These are phyloP conservation scores for Hypoxylon sp. DNA, from an alignment of 2,329 filamentous ascomycete species.

Conservation along the genomic window DNA sequence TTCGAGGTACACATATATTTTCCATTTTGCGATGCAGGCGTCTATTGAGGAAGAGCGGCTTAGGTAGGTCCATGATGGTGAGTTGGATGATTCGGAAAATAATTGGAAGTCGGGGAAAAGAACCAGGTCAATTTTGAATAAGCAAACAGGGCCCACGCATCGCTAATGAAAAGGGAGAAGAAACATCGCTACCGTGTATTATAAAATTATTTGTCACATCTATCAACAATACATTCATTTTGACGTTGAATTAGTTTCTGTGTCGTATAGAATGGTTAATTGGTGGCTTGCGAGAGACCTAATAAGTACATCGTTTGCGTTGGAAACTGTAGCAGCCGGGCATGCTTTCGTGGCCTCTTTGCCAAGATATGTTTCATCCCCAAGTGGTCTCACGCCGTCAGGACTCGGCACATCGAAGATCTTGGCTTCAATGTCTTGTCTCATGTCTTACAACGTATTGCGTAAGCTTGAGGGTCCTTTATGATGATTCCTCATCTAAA, in stretches of 20 bases:
- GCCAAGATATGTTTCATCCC: constrained; percentile 43
- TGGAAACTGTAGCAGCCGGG: constrained; percentile 16
- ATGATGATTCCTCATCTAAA: neutral
- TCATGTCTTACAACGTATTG: constrained; percentile 33
- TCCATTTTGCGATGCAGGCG: neutral
- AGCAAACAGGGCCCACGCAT: neutral
- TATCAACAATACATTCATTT: neutral
- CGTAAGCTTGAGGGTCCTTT: constrained; percentile 21
- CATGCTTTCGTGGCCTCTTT: constrained; percentile 17
- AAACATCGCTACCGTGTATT: neutral
- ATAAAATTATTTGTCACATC: neutral
- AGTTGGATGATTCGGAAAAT: neutral
- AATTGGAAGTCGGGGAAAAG: neutral
- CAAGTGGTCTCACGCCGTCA: constrained; percentile 17
- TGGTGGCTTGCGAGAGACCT: neutral
- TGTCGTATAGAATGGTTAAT: neutral
- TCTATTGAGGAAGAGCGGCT: neutral
- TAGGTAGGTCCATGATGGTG: neutral
- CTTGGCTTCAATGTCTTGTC: constrained; percentile 38
- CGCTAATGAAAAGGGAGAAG: neutral
- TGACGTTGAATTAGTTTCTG: neutral
- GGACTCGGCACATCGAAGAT: constrained; percentile 23
- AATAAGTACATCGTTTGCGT: neutral
- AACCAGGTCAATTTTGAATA: neutral
- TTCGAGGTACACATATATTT: neutral